These are phyloP conservation scores for Melanogaster broomeanus DNA, from an alignment of 768 basidiomycete species.

Conservation along the genomic window DNA sequence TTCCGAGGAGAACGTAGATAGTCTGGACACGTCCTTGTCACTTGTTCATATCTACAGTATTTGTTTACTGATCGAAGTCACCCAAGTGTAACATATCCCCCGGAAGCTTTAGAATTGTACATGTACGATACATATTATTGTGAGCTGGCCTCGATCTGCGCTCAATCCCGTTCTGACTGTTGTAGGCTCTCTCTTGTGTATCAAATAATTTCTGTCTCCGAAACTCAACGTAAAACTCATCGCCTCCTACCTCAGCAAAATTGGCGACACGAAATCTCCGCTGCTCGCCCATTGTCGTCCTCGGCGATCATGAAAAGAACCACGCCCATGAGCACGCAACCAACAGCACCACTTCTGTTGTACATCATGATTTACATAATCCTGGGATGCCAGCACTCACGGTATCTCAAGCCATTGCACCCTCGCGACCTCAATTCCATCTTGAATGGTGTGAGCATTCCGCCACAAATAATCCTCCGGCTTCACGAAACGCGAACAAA, in stretches of 20 bases:
- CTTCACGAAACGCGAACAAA: neutral
- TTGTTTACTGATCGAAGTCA: neutral
- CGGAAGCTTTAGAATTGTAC: neutral
- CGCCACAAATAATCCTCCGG: too few species aligned
- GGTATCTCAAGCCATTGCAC: too few species aligned
- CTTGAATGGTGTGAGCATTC: too few species aligned
- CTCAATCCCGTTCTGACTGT: neutral
- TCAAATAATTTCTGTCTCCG: neutral
- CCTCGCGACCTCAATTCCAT: too few species aligned
- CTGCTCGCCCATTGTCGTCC: constrained; percentile 1
- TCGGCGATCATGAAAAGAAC: constrained; percentile 9
- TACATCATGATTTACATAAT: constrained; percentile 2
- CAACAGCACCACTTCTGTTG: neutral
- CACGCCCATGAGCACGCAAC: neutral
- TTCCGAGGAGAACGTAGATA: too few species aligned
- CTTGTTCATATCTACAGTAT: too few species aligned
- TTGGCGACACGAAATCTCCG: constrained; percentile 23
- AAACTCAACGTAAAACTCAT: constrained; percentile 10
- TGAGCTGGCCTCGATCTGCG: neutral
- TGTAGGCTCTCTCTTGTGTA: too few species aligned
- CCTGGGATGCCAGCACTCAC: neutral
- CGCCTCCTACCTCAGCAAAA: constrained; percentile 9
- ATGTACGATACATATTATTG: neutral
- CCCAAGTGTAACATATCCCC: neutral
- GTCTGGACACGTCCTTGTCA: neutral